Evolutionary conservation across 2,329 filamentous ascomycete species (phyloP), one percentile per base, ranked within the genome.

Genomic region (Aspergillus sp.): DNA sequence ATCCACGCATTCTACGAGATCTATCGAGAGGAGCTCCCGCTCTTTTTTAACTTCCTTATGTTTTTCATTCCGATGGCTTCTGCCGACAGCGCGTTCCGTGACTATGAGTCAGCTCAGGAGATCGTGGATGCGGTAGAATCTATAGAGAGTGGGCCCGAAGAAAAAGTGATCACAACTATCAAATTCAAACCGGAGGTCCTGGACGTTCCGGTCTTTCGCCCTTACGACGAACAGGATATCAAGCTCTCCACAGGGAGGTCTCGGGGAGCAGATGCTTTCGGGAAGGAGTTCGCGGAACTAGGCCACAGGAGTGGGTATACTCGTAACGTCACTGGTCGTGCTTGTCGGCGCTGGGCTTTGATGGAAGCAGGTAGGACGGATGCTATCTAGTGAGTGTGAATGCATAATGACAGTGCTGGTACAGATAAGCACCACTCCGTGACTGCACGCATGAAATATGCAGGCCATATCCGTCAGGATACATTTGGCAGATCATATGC

Each of bases 31-130:
- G 42, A 59, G 13, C 10, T 48, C 2, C 49, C 49, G 31, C 50
- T 59, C 45, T 51, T 59, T 50, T 49, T 61, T 0, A 58, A 58
- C 41, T 6, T 61, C 20, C 48, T 61, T 2, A 49, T n/a, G 32
- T 61, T 59, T 29, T 59, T 59, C 44, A 47, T 60, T 5, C 53
- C 45, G n/a, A 50, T 58, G 21, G 56, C 56, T 13, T 40, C 47
- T n/a, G 46, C 44, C 49, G 56, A 59, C 34, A 49, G 36, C 16
- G 54, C 52, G 25, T 58, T 58, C 31, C 20, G 38, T 19, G 49
- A 58, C 38, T 59, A 56, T 48, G 17, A 23, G 13, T 61, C 45
- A 10, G 34, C 52, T 3, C 23, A 38, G 14, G 49, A 56, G 25
- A 53, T 61, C 20, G 23, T 61, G 10, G 47, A 59, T 47, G 5